Base-by-base conservation (phyloP, 768 basidiomycete genomes). In the Pleurotus sapidus region DNA sequence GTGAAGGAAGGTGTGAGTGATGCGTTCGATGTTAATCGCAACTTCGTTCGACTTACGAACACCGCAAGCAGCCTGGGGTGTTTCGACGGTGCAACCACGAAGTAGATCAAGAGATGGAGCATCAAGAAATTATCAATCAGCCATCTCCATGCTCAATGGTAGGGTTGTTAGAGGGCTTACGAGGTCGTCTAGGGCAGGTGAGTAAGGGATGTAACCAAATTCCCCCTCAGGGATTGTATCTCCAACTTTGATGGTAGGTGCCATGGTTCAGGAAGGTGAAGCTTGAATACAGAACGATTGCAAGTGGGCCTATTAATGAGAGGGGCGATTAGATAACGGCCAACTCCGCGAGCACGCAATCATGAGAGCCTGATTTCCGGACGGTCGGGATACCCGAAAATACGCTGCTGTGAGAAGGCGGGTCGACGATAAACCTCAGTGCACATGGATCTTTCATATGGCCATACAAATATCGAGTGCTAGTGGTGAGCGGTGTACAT, bases 171-270 rank as follows among this genome's bases (percentile, higher is more conserved):
- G 49, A 53, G 15, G 15, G 77, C 83, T 60, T 56, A 85, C 82
- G 60, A 76, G 74, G 68, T 84, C 73, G 25, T 87, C 88, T 57
- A 90, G 82, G 66, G 79, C 85, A 14, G 83, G 75, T 0, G 77
- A 68, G 67, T 83, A 89, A 5, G 85, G 82, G 56, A 93, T 71
- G 64, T 87, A 80, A 14, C 57, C 61, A 66, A 86, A 84, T 1
- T 61, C 67, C 18, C 68, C 76, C 23, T 64, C 57, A 55, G 84
- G 84, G 42, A 86, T 64, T 50, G 68, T 78, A 55, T 83, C 77
- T 60, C 84, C 84, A 60, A 81, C 80, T 60, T 75, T 68, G 72
- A 85, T 76, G 58, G 66, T 71, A 55, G 71, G 65, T 5, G 69
- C 66, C 68, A 69, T 70, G 43, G 56, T 56, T 37, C 30, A 34